Evolutionary conservation across 148 eudicot species (phyloP).

Genomic region (Chenopodium suecicum): DNA sequence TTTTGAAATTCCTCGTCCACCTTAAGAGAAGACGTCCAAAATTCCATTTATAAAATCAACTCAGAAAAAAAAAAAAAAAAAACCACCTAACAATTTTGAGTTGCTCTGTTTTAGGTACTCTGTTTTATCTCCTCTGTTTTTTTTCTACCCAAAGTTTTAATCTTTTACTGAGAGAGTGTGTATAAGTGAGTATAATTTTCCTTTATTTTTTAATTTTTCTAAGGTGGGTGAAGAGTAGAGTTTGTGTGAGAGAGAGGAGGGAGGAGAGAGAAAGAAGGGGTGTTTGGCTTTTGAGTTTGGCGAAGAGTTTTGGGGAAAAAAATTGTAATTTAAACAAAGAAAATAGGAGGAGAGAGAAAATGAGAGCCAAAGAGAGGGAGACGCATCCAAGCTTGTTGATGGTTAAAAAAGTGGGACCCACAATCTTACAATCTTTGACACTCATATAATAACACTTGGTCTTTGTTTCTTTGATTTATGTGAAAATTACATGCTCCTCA

Average conservation of each 20-base stretch:
- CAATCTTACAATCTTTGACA: too few relatives aligned
- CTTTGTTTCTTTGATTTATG: neutral
- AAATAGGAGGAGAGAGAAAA: neutral
- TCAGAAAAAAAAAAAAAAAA: neutral
- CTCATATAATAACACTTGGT: constrained; percentile 9
- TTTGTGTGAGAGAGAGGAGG: constrained; percentile 25
- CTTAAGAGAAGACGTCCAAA: constrained; percentile 53
- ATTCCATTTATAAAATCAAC: constrained; percentile 45
- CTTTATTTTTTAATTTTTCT: neutral
- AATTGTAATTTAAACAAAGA: neutral
- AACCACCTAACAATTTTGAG: too few relatives aligned
- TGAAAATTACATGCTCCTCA: neutral
- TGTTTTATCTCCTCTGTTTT: constrained; percentile 7
- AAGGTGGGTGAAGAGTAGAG: constrained; percentile 29
- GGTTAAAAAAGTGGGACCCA: neutral
- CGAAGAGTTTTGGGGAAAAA: constrained; percentile 27
- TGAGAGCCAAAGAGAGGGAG: neutral
- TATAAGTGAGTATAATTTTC: neutral
- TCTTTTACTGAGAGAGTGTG: constrained; percentile 7
- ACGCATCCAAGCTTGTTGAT: neutral
- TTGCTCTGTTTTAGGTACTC: neutral
- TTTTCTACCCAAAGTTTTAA: neutral
- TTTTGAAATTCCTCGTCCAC: constrained; percentile 82
- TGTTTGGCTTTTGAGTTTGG: constrained; percentile 43
- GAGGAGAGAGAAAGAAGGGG: constrained; percentile 7